phyloP scores from a whole-genome alignment of 73 alveolate species.

The Symbiodinium pilosum region DNA sequence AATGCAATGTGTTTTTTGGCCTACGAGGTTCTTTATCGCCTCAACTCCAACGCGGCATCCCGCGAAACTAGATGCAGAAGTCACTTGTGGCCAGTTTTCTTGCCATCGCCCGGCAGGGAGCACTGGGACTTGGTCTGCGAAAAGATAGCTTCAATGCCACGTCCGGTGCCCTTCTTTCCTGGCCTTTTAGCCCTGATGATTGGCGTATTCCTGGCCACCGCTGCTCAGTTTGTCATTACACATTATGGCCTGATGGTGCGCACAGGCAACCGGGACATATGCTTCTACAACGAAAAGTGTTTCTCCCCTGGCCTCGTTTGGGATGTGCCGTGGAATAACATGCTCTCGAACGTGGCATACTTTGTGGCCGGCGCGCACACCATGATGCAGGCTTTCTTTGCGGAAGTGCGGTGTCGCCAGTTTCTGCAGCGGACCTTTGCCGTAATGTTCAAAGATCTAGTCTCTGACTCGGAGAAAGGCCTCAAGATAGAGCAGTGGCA shows the following conservation, averaged over 20 bases:
- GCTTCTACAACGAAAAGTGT: constrained; percentile 77
- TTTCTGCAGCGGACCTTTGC: constrained; percentile 32
- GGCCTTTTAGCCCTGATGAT: constrained; percentile 42
- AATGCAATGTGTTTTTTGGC: constrained; percentile 54
- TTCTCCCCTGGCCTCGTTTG: constrained; percentile 56
- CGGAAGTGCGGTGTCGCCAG: constrained; percentile 35
- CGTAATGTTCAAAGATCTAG: constrained; percentile 14
- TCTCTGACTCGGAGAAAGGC: background rate
- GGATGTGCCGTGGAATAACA: constrained; percentile 63
- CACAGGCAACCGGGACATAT: constrained; percentile 62
- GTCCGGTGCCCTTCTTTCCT: constrained; percentile 70
- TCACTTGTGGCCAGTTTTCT: constrained; percentile 15
- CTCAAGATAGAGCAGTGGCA: background rate
- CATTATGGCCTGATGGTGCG: constrained; percentile 81
- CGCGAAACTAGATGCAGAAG: too few relatives aligned
- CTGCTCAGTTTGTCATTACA: constrained; percentile 87
- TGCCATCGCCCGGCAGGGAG: constrained; percentile 9
- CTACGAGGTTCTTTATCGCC: background rate
- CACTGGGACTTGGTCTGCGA: constrained; percentile 10
- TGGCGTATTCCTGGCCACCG: constrained; percentile 61
- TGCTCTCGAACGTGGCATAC: constrained; percentile 31
- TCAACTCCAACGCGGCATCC: background rate
- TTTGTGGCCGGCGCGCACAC: constrained; percentile 57
- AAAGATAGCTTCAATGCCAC: background rate
- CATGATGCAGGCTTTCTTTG: constrained; percentile 49